phyloP scores from a whole-genome alignment of 257 asterid genomes.

The Capsicum pubescens region DNA sequence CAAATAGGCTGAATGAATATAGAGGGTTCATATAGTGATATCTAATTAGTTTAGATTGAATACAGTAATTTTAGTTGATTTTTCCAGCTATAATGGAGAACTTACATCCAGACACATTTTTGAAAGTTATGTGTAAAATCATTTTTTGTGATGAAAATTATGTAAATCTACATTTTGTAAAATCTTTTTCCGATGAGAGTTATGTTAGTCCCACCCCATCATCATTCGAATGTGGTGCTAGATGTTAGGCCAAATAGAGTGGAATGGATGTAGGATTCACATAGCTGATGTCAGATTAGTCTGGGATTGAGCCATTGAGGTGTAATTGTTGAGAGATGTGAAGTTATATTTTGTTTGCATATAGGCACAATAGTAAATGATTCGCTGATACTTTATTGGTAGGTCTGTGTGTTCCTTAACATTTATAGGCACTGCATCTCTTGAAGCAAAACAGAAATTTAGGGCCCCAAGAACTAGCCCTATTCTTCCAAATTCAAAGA shows the following conservation, averaged over 20 bases:
- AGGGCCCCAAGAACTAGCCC: slow-evolving; percentile 68
- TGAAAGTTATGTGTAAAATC: background rate
- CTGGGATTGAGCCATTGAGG: background rate
- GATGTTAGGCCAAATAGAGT: background rate
- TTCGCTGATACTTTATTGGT: background rate
- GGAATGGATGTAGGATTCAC: background rate
- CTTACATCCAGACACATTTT: background rate
- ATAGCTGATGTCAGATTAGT: background rate
- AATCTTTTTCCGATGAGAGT: background rate
- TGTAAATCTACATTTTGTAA: background rate
- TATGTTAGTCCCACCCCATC: background rate
- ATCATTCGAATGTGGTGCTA: background rate
- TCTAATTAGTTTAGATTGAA: slow-evolving; percentile 15
- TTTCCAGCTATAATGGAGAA: background rate
- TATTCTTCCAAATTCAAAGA: slow-evolving; percentile 43
- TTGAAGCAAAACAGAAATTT: slow-evolving; percentile 86
- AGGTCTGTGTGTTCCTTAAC: slow-evolving; percentile 50
- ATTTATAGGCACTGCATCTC: slow-evolving; percentile 77
- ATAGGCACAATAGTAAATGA: background rate
- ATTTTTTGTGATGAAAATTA: background rate
- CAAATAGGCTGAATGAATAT: background rate
- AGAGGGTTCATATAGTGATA: background rate
- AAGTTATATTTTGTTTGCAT: background rate
- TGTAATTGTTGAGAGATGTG: background rate
- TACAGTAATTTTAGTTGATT: background rate